Base-by-base conservation (phyloP, 768 basidiomycete species). In the Leucosporidium yakuticum region DNA sequence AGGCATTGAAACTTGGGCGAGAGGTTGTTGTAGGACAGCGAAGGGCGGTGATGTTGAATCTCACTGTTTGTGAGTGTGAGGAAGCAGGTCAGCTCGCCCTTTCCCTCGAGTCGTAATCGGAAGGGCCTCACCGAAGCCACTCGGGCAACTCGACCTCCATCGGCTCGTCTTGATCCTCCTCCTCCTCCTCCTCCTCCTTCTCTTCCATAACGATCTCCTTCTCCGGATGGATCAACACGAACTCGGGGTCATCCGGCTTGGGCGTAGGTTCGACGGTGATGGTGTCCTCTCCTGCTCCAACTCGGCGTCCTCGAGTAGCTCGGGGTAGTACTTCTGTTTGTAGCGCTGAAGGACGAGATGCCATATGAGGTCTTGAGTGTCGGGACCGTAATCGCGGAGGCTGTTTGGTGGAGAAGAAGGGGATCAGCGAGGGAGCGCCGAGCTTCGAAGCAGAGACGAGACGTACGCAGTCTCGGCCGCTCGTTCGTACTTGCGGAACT, bases 361-460 rank as follows among this genome's bases (percentile, higher is more conserved):
- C 55, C 60, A 67, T 47, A 67, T 61, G 32, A 67, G 47, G 65
- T 67, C 65, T 31, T 25, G 8, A 1, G 65, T 60, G 32, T 67
- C 48, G 25, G 65, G 65, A 1, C 65, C 65, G 17, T 48, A 50
- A 1, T 49, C 29, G n/a, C 4, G 23, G 32, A 67, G 60, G 14
- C 65, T 54, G 44, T 14, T 1, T 1, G 23, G 4, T 2, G 19
- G 23, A 29, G 17, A 25, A 21, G 27, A 50, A 15, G 4, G 29
- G n/a, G n/a, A n/a, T n/a, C n/a, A n/a, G 44, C 31, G 29, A n/a
- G 32, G 11, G 39, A 31, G 49, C n/a, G 14, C 50, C 25, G 23
- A 23, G 21, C n/a, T 5, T 21, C n/a, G 50, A 51, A 9, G n/a
- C 23, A 51, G 23, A 51, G 50, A 51, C 4, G 21, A 17, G 6